Base-by-base conservation (phyloP, 225 moss, liverwort and hornwort species). In the Ulota crispa region DNA sequence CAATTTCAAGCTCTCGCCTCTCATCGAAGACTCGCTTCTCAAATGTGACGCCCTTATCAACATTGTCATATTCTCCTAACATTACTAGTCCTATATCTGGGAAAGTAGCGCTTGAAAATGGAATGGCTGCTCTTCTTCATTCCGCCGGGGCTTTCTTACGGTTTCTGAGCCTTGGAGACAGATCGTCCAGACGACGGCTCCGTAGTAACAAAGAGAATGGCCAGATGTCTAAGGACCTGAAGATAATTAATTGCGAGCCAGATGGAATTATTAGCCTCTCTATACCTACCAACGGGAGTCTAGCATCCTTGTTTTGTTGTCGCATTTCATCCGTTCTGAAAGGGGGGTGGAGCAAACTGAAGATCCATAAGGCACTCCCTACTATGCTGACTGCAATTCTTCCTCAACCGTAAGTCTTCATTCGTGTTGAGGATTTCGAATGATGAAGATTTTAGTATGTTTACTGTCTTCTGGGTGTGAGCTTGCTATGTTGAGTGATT, bases 271-370 rank as follows among this genome's bases (percentile, higher is more conserved):
- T 42, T 45, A 47, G 70, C 52, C 73, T 87, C 68, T 81, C 85
- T 13, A 43, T 83, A 64, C 77, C 73, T 70, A 54, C 73, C 39
- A 73, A 67, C 20, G 80, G 56, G 5, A 82, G 70, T 28, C 41
- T 62, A 26, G 76, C 89, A 28, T 89, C 85, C 24, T 74, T 80
- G 9, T 57, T 89, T 53, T 67, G 89, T 13, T 78, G 81, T 70
- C 76, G 83, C 4, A 71, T 91, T 83, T 83, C 87, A 64, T 83
- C 91, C 50, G 76, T 83, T 65, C 28, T 89, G 60, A 84, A 81
- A 76, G 87, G 73, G 65, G 83, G 91, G 78, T 91, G 91, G 91
- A 87, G 73, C 70, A 91, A 87, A 79, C 54, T 91, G 79, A 89
- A 79, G 79, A 79, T 69, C 26, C 65, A 73, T 57, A 87, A 83